phyloP scores from a whole-genome alignment of 192 early-diverging fungal genomes.

The Linnemannia hyalina region DNA sequence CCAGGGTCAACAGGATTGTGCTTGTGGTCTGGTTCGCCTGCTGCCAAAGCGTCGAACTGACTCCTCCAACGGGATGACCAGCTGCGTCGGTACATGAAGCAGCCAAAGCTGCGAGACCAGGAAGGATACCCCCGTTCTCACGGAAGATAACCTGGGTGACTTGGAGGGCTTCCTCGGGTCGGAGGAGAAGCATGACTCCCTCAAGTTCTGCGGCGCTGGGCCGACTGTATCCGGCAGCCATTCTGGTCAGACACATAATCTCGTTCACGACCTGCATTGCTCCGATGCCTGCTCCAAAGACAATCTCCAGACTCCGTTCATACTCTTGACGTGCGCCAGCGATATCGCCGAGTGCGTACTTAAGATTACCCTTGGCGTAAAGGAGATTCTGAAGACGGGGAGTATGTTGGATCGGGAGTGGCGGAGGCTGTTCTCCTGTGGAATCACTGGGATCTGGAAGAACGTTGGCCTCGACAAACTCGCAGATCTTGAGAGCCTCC shows the following conservation, averaged over 20 bases:
- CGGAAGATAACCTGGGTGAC: conserved; percentile 70
- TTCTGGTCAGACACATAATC: conserved; percentile 41
- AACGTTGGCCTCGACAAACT: conserved; percentile 78
- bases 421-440: conserved; percentile 49
- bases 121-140: conserved; percentile 74
- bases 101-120: conserved; percentile 64
- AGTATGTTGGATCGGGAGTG: conserved; percentile 72
- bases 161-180: conserved; percentile 73
- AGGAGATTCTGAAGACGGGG: conserved; percentile 85
- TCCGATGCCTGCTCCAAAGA: conserved; percentile 64
- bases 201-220: conserved; percentile 38
- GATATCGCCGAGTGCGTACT: conserved; percentile 81
- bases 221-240: conserved; percentile 44
- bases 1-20: conserved; percentile 83
- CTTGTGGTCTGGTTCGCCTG: conserved; percentile 74
- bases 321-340: conserved; percentile 83
- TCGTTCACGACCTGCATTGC: conserved; percentile 50
- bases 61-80: conserved; percentile 15
- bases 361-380: conserved; percentile 89
- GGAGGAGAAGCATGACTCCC: conserved; percentile 63
- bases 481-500: conserved; percentile 88
- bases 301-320: conserved; percentile 82
- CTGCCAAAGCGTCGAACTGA: conserved; percentile 61
- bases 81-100: conserved; percentile 27
- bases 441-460: conserved; percentile 44